Conservation (phyloP, 495 filamentous ascomycete species). For the Apiosordaria backusii region DNA sequence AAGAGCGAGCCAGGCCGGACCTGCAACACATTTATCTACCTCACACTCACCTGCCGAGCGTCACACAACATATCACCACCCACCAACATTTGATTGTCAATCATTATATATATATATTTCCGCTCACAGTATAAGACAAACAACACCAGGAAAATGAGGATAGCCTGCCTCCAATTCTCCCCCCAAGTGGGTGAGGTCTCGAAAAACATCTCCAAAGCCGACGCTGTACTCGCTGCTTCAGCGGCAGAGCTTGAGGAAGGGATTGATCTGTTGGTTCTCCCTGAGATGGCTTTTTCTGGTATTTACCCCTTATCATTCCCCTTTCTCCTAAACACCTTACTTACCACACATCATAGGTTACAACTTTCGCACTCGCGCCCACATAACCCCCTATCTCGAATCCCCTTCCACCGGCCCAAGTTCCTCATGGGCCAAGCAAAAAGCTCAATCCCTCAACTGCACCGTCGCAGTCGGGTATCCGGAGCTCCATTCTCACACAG, state of each 20-base stretch:
- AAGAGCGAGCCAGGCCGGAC: background rate
- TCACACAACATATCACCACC: background rate
- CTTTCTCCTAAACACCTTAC: background rate
- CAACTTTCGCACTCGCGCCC: slow-evolving; percentile 75
- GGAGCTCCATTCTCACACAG: slow-evolving; percentile 53
- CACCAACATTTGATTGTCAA: background rate
- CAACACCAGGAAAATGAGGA: slow-evolving; percentile 55
- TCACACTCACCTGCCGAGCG: background rate
- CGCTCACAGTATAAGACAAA: background rate
- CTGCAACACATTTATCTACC: background rate
- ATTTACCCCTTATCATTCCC: slow-evolving; percentile 10
- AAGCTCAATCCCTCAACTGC: slow-evolving; percentile 68
- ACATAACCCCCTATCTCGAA: slow-evolving; percentile 81
- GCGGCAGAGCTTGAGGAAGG: slow-evolving; percentile 53
- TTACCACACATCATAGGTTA: slow-evolving; percentile 58
- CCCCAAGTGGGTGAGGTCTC: slow-evolving; percentile 70
- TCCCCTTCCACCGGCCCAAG: slow-evolving; percentile 67
- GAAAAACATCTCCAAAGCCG: slow-evolving; percentile 70
- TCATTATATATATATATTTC: background rate
- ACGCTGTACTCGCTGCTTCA: slow-evolving; percentile 61
- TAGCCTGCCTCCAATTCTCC: slow-evolving; percentile 77
- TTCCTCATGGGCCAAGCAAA: slow-evolving; percentile 73
- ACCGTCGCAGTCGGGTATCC: slow-evolving; percentile 89
- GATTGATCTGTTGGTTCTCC: slow-evolving; percentile 72
- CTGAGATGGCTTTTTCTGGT: slow-evolving; percentile 88